A percentile compares a stretch with the other conserved stretches of the same genome.
These are phyloP conservation scores for Limonium bicolor DNA, from an alignment of 148 eudicot genomes.

Conservation along the genomic window DNA sequence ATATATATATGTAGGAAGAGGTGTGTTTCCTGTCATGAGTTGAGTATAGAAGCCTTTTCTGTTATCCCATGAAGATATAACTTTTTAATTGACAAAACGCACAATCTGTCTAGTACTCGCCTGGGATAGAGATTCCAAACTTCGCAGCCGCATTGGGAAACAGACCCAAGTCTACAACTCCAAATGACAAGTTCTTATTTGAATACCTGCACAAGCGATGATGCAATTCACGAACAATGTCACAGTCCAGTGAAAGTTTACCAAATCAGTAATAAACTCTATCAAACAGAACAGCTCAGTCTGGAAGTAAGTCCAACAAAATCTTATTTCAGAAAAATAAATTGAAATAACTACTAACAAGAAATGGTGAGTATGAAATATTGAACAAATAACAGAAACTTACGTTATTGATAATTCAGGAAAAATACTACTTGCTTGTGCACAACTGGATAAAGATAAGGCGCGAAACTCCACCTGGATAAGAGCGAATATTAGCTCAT, in stretches of 20 bases:
- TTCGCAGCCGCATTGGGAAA: slow-evolving; percentile 81
- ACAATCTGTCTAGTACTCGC: slow-evolving; percentile 6
- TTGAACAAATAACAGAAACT: slow-evolving; percentile 14
- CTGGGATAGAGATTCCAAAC: slow-evolving; percentile 60
- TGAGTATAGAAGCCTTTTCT: not conserved
- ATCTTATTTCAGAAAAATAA: not conserved
- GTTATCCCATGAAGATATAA: not conserved
- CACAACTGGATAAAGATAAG: slow-evolving; percentile 44
- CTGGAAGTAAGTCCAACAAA: too few relatives aligned
- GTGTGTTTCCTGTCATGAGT: slow-evolving; percentile 28
- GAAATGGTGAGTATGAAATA: not conserved
- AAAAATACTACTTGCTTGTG: slow-evolving; percentile 51
- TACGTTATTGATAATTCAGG: slow-evolving; percentile 94
- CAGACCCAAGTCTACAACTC: slow-evolving; percentile 85
- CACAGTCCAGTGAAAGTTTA: too few relatives aligned
- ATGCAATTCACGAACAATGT: slow-evolving; percentile 1
- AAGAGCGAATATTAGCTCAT: not conserved
- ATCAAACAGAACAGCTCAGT: too few relatives aligned
- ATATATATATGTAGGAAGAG: slow-evolving; percentile 77
- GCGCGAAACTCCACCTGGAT: slow-evolving; percentile 89
- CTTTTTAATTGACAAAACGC: not conserved
- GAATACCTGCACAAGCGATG: slow-evolving; percentile 43
- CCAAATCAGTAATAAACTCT: too few relatives aligned
- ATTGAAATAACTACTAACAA: not conserved
- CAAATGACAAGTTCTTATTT: slow-evolving; percentile 74